Percentiles rank a stretch among this genome's conserved stretches.
Evolutionary conservation across 371 early-diverging fungal genomes (phyloP).

Genomic region (Blastocladiella emersonii): DNA sequence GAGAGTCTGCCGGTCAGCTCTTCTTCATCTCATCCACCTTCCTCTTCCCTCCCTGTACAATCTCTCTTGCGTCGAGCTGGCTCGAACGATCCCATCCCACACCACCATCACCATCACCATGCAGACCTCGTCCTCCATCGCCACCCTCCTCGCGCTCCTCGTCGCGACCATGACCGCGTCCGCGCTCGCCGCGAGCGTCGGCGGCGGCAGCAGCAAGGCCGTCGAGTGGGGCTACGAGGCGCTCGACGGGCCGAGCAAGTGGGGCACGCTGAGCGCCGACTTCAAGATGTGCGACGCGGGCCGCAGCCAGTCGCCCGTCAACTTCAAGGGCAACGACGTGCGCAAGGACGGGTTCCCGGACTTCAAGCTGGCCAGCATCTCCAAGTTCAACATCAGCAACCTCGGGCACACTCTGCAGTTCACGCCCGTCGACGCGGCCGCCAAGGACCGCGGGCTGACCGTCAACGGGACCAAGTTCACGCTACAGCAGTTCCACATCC

Average conservation of each 20-base stretch:
- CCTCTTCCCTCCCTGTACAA: no score
- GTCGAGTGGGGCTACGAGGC: no score
- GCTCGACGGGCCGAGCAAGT: neutral
- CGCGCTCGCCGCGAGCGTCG: no score
- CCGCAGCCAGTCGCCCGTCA: slow-evolving; percentile 22
- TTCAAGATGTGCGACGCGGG: slow-evolving; percentile 16
- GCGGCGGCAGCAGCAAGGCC: no score
- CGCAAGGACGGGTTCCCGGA: neutral
- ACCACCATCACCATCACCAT: no score
- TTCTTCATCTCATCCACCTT: no score
- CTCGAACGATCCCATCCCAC: no score
- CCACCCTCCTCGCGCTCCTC: no score
- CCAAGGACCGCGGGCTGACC: slow-evolving; percentile 9
- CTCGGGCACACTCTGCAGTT: neutral
- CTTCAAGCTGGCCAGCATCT: neutral
- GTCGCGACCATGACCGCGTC: no score
- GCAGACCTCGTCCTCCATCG: no score
- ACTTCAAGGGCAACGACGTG: slow-evolving; percentile 12
- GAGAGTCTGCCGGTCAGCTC: no score
- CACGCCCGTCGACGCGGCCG: neutral
- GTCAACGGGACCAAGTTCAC: slow-evolving; percentile 13
- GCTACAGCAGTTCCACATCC: slow-evolving; percentile 29
- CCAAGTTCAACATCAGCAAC: slow-evolving; percentile 5
- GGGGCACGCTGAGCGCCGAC: slow-evolving; percentile 5
- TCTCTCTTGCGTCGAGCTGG: no score